Evolutionary conservation across 1,284 basidiomycete species (phyloP).

Genomic region (Bjerkandera adusta): DNA sequence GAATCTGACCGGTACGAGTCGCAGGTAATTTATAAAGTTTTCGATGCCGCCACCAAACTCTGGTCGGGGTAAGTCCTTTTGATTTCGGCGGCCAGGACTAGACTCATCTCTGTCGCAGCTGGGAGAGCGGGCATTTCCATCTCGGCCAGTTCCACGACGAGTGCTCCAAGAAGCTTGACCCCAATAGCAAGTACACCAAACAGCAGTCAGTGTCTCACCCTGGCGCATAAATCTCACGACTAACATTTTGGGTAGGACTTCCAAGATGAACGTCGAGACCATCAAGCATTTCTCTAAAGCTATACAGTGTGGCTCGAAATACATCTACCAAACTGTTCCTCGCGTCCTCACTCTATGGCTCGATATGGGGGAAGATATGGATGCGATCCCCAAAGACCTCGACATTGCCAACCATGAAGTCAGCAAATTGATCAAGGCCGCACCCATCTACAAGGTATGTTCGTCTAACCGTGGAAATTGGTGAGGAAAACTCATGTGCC

Average conservation of each 20-base stretch:
- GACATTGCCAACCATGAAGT: conserved; percentile 57
- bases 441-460: conserved; percentile 76
- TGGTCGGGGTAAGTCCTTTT: conserved; percentile 49
- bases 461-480: not conserved
- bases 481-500: conserved; percentile 1
- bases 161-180: conserved; percentile 59
- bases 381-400: conserved; percentile 41
- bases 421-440: conserved; percentile 50
- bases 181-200: conserved; percentile 44
- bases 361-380: conserved; percentile 73
- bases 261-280: conserved; percentile 58
- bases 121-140: conserved; percentile 86
- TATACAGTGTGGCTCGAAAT: conserved; percentile 87
- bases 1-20: conserved; percentile 86
- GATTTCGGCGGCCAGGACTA: not conserved
- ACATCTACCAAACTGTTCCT: conserved; percentile 95
- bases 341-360: conserved; percentile 95
- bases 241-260: conserved; percentile 45
- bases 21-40: conserved; percentile 61
- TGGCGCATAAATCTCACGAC: too few relatives aligned
- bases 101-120: conserved; percentile 43
- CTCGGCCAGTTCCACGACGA: conserved; percentile 88
- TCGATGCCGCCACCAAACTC: conserved; percentile 54
- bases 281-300: conserved; percentile 75
- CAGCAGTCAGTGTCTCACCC: conserved; percentile 42